These are phyloP conservation scores for Penicillium freii DNA, from an alignment of 2,329 filamentous ascomycete genomes.

Conservation along the genomic window DNA sequence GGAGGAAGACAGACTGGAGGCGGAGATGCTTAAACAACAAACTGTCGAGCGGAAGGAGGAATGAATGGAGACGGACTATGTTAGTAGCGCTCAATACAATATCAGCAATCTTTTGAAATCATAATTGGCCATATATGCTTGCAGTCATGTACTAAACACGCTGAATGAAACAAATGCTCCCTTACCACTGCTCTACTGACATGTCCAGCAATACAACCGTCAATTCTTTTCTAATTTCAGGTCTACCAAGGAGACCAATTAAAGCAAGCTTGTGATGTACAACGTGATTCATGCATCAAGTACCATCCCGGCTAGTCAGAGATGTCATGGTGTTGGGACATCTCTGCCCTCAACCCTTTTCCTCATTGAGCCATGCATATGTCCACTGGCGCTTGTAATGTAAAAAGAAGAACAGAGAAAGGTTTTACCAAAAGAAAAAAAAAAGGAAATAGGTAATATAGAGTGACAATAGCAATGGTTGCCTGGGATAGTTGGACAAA, in stretches of 20 bases:
- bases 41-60: no score
- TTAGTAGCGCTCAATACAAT: no score
- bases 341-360: neutral
- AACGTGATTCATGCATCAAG: slow-evolving; percentile 4
- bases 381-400: neutral
- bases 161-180: neutral
- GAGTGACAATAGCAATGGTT: neutral
- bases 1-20: no score
- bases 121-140: no score
- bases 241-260: neutral
- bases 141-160: no score
- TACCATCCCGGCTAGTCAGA: neutral
- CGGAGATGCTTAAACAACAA: no score
- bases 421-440: neutral
- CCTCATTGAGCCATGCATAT: neutral
- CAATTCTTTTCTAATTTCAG: neutral
- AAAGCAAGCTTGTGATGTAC: slow-evolving; percentile 3
- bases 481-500: neutral
- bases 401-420: neutral
- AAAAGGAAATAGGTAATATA: neutral
- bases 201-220: neutral
- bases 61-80: no score
- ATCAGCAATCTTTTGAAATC: no score
- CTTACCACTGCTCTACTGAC: neutral
- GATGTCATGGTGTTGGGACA: neutral